Base-by-base conservation (phyloP, 1,284 basidiomycete genomes). In the Ceratobasidium sp. region DNA sequence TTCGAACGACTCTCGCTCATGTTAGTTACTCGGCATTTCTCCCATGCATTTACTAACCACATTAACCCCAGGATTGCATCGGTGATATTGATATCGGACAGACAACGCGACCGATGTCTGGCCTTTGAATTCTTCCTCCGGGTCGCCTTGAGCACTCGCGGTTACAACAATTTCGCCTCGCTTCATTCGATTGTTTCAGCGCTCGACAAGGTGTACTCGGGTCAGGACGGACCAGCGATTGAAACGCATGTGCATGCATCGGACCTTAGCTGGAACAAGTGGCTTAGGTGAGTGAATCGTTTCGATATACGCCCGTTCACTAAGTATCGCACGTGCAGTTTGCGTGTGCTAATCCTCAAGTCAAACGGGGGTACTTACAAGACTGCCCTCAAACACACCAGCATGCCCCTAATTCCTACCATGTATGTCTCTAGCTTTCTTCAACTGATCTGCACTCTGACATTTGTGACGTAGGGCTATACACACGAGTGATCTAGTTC, bases 131-230 rank as follows among this genome's bases (percentile, higher is more conserved):
- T 89, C 75, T 86, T 92, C 54, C 86, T 90, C n/a, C 88, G 90
- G 60, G 85, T 93, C 70, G 91, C 89, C 92, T 53, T 85, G 91
- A 47, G 81, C 81, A 3, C 75, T 88, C 43, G 43, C 31, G 15
- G 50, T 7, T 67, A 29, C 49, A 90, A 91, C 75, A 93, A 93
- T 73, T 93, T 92, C 76, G 91, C 90, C 8, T 91, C 87, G 1
- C 77, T 92, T 69, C 89, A 91, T 20, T 89, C 91, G 3, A 86
- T 93, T 73, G 86, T 93, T n/a, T 90, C 91, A 38, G 90, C 90
- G n/a, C 91, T 93, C 77, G 90, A 91, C 74, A 86, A 84, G 72
- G 85, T 89, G 0, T 87, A 86, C 1, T 89, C 85, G 72, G 80
- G 86, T 38, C 88, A 87, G 17, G 90, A 92, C 75, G 84, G 85